Percentiles rank a stretch among this genome's conserved stretches.
These are phyloP conservation scores for Mycena rebaudengoi DNA, from an alignment of 768 basidiomycete species.

Conservation along the genomic window DNA sequence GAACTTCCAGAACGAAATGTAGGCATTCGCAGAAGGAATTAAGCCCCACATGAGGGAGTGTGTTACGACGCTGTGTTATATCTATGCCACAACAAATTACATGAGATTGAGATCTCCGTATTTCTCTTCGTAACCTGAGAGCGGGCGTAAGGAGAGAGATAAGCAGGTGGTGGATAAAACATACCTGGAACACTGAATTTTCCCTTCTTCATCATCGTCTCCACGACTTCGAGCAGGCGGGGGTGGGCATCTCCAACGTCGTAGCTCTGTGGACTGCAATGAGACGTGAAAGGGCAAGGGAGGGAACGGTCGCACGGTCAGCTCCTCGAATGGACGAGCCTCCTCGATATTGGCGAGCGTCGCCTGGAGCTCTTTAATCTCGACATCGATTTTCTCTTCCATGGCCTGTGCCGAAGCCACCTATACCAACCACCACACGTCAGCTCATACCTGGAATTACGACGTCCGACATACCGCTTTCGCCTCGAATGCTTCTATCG, in stretches of 20 bases:
- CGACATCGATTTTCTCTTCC: conserved; percentile 86
- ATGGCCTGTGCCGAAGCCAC: conserved; percentile 91
- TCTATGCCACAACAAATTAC: conserved; percentile 54
- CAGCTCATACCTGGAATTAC: conserved; percentile 8
- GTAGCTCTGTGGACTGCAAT: conserved; percentile 61
- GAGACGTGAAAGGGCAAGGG: neutral
- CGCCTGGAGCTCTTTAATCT: conserved; percentile 89
- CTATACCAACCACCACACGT: conserved; percentile 48
- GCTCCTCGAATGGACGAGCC: conserved; percentile 95
- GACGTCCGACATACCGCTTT: conserved; percentile 79
- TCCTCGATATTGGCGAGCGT: conserved; percentile 98
- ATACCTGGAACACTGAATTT: conserved; percentile 97
- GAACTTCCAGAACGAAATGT: no score
- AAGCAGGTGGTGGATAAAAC: conserved; percentile 22
- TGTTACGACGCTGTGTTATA: conserved; percentile 20
- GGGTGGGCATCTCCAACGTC: conserved; percentile 95
- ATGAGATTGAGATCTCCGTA: conserved; percentile 94
- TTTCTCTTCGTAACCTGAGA: conserved; percentile 90
- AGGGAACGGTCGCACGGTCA: conserved; percentile 73
- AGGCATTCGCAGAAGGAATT: no score
- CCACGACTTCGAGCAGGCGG: conserved; percentile 88
- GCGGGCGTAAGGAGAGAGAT: neutral
- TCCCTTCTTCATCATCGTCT: conserved; percentile 96
- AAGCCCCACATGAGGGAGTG: no score
- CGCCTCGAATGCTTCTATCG: conserved; percentile 95